Conservation (phyloP, 176 grass and related monocot genomes). For the Thalia dealbata region DNA sequence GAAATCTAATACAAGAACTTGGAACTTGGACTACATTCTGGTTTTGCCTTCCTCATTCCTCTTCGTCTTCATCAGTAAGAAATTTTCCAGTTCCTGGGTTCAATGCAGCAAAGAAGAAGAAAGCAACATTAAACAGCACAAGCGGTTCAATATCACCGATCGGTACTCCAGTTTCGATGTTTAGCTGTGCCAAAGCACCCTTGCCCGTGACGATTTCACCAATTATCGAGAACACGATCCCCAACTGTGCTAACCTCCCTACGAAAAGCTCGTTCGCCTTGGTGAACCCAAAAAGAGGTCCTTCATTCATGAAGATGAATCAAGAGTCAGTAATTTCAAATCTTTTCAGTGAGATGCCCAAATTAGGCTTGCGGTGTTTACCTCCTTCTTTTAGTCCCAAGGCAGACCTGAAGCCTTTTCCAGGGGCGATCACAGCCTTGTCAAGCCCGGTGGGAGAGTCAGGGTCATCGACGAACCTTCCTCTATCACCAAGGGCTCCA, state of each 20-base stretch:
- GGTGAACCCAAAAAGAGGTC: slow-evolving; percentile 57
- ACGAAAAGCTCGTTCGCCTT: slow-evolving; percentile 70
- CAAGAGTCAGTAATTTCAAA: no score
- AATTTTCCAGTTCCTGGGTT: slow-evolving; percentile 56
- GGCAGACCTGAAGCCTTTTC: slow-evolving; percentile 69
- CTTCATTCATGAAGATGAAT: slow-evolving; percentile 12
- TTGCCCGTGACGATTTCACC: slow-evolving; percentile 55
- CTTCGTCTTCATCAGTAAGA: slow-evolving; percentile 38
- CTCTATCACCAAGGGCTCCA: slow-evolving; percentile 89
- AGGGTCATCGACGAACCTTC: slow-evolving; percentile 59
- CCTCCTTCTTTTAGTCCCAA: slow-evolving; percentile 85
- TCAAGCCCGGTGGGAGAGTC: slow-evolving; percentile 44
- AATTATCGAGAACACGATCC: slow-evolving; percentile 56
- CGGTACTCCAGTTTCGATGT: slow-evolving; percentile 54
- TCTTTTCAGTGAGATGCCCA: no score
- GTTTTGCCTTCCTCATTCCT: slow-evolving; percentile 1
- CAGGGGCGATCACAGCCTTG: slow-evolving; percentile 71
- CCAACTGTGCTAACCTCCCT: slow-evolving; percentile 45
- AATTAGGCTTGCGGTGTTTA: slow-evolving; percentile 9
- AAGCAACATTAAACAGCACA: slow-evolving; percentile 38
- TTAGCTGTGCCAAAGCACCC: slow-evolving; percentile 51
- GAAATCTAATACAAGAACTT: no score
- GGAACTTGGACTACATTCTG: no score
- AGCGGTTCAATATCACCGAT: slow-evolving; percentile 54
- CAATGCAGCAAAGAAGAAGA: slow-evolving; percentile 60